Evolutionary conservation across 176 grass and related monocot genomes (phyloP), one percentile per base, ranked within the genome.

Genomic region (Aegilops tauschii): DNA sequence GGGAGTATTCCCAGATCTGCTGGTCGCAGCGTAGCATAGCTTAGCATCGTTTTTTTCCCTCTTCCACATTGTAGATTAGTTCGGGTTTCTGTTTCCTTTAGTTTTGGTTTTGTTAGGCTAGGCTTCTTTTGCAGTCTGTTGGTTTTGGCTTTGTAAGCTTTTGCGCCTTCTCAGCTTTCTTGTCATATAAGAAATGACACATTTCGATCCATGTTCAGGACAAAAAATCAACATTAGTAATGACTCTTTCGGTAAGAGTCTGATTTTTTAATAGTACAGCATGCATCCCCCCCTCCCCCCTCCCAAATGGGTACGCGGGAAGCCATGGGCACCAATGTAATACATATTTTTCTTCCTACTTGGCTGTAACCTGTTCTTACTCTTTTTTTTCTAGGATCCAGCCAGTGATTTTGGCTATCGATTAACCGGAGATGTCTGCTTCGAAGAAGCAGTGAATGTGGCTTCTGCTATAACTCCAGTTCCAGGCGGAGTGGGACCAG

Each of bases 401-500:
- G 86, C 47, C 77, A 83, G 73, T 65, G 90, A 98, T 75, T 89
- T 90, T 29, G 96, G 96, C 73, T 98, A 98, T 86, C 88, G 69
- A 73, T 78, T 98, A 30, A 88, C 83, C 17, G 96, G 96, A 61
- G 96, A 98, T 83, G 93, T 98, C 40, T 95, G 92, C 87, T 98
- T 90, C 18, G 92, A 94, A 79, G 96, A 98, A 89, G 96, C 93
- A 80, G 73, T 94, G 90, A 84, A 86, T 64, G 79, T 96, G 70
- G 93, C 74, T 32, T 92, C 96, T 83, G 93, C 92, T 65, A 94
- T 98, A 76, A 96, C 96, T 31, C 96, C 93, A 76, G 96, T 98
- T 87, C 96, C 96, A 78, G 96, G 96, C 18, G 96, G 93, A 54
- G 93, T 98, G 32, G 96, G 96, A 8, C 96, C 96, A 5, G 92